Conservation (phyloP, 176 grass and related monocot species). For the Alopecurus myosuroides region DNA sequence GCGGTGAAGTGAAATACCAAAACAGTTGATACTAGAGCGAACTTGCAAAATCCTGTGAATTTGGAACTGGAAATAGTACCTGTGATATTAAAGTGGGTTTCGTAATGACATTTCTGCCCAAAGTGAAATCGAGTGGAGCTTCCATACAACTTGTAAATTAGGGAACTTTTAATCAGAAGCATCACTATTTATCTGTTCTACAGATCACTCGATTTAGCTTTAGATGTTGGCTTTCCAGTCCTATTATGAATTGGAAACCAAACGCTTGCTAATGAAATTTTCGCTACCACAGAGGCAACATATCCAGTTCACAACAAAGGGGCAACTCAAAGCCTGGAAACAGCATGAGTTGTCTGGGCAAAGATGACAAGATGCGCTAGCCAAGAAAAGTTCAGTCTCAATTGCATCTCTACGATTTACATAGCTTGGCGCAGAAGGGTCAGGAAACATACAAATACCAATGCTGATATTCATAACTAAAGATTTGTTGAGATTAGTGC, state of each 20-base stretch:
- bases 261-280: neutral
- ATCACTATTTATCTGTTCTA: neutral
- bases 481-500: slow-evolving; percentile 21
- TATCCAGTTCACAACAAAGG: neutral
- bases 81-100: neutral
- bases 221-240: neutral
- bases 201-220: neutral
- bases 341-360: neutral
- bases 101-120: neutral
- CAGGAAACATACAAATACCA: neutral
- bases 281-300: neutral
- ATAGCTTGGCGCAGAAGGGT: neutral
- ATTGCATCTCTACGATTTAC: neutral
- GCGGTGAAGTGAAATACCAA: neutral
- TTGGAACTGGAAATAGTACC: neutral
- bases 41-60: neutral
- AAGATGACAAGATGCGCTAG: neutral
- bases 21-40: neutral
- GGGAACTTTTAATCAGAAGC: neutral
- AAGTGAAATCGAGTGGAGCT: neutral
- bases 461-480: slow-evolving; percentile 3
- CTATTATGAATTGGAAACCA: neutral
- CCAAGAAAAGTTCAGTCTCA: neutral
- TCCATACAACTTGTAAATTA: neutral
- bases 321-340: neutral